Conservation (phyloP, 78 protist species). For the Dictyostelium discoideum region dicty_2.7 NC_007088.5:2148501-2149000, state of each 20-base stretch:
- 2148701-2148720: not conserved
- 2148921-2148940: too few species aligned
- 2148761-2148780: not conserved
- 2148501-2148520: not conserved
- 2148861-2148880: too few species aligned
- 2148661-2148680: not conserved
- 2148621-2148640: not conserved
- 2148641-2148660: not conserved
- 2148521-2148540: not conserved
- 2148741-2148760: not conserved
- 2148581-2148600: not conserved
- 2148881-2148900: too few species aligned
- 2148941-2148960: too few species aligned
- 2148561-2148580: not conserved
- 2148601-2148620: not conserved
- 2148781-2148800: not conserved
- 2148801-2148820: not conserved
- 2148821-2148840: not conserved
- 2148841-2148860: not conserved
- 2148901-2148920: too few species aligned
- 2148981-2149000: too few species aligned
- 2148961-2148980: too few species aligned
- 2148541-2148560: not conserved
- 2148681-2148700: not conserved
- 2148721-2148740: not conserved